phyloP scores from a whole-genome alignment of 2,329 filamentous ascomycete genomes.

The Phyllosticta citriasiana region DNA sequence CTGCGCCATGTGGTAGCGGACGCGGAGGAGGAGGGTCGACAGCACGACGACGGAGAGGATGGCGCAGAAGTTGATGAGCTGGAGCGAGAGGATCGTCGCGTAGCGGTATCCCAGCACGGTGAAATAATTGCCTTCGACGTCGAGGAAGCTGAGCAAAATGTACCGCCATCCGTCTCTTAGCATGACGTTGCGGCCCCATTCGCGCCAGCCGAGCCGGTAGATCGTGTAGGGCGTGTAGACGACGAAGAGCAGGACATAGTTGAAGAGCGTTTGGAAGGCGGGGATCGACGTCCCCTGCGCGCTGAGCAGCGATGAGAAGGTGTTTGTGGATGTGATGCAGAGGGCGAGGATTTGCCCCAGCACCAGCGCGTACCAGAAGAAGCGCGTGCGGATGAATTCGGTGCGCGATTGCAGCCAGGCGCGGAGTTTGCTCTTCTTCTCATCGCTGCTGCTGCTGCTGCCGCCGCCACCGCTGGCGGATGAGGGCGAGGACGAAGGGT shows the following conservation, averaged over 20 bases:
- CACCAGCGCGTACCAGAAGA: constrained; percentile 11
- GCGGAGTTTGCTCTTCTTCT: background rate
- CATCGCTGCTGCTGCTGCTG: background rate
- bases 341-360: constrained; percentile 63
- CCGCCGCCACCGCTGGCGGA: background rate
- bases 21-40: constrained; percentile 71
- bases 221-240: constrained; percentile 76
- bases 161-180: constrained; percentile 81
- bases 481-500: background rate
- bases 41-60: constrained; percentile 85
- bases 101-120: constrained; percentile 88
- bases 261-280: constrained; percentile 92
- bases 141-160: constrained; percentile 81
- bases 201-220: constrained; percentile 65
- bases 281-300: constrained; percentile 64
- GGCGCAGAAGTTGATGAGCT: constrained; percentile 98
- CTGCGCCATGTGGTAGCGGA: constrained; percentile 84
- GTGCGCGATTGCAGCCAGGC: constrained; percentile 1
- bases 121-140: constrained; percentile 97
- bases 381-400: constrained; percentile 9
- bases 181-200: constrained; percentile 52
- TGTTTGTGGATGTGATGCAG: constrained; percentile 88
- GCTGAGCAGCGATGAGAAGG: constrained; percentile 68
- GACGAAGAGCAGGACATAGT: constrained; percentile 73
- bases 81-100: constrained; percentile 84